phyloP scores from a whole-genome alignment of 1,284 basidiomycete genomes.

The Microbotryomycetes sp. region DNA sequence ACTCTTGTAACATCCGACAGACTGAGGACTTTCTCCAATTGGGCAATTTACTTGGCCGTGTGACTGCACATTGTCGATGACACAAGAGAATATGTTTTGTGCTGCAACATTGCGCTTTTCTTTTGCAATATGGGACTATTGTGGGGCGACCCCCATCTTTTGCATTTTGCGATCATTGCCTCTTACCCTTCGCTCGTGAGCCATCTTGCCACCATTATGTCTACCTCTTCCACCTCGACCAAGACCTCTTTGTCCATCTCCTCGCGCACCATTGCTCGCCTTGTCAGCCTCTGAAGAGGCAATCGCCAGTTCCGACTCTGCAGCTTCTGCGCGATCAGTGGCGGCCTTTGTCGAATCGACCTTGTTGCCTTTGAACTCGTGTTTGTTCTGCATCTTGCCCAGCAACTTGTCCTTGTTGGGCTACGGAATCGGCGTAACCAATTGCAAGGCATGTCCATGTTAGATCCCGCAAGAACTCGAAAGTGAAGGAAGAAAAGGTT shows the following conservation, averaged over 20 bases:
- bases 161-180: slow-evolving; percentile 44
- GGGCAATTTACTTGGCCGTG: no score
- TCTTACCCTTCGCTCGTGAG: slow-evolving; percentile 42
- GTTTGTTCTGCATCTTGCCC: slow-evolving; percentile 22
- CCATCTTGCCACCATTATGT: slow-evolving; percentile 34
- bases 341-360: slow-evolving; percentile 9
- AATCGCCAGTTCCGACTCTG: slow-evolving; percentile 24
- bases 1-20: no score
- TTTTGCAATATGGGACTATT: no score
- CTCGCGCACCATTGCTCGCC: not conserved
- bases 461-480: slow-evolving; percentile 4
- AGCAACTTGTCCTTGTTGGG: slow-evolving; percentile 43
- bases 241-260: not conserved
- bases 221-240: slow-evolving; percentile 24
- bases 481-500: not conserved
- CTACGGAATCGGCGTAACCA: slow-evolving; percentile 17
- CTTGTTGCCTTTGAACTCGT: slow-evolving; percentile 10
- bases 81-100: no score
- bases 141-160: slow-evolving; percentile 37
- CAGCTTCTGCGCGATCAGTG: slow-evolving; percentile 25
- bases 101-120: no score
- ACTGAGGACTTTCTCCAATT: no score
- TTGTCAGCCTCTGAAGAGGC: not conserved
- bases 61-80: no score
- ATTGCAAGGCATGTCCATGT: not conserved